A percentile compares a stretch with the other conserved stretches of the same genome.
These are phyloP conservation scores for Mycosarcoma maydis DNA, from an alignment of 1,284 basidiomycete species.

Conservation along the genomic window DNA sequence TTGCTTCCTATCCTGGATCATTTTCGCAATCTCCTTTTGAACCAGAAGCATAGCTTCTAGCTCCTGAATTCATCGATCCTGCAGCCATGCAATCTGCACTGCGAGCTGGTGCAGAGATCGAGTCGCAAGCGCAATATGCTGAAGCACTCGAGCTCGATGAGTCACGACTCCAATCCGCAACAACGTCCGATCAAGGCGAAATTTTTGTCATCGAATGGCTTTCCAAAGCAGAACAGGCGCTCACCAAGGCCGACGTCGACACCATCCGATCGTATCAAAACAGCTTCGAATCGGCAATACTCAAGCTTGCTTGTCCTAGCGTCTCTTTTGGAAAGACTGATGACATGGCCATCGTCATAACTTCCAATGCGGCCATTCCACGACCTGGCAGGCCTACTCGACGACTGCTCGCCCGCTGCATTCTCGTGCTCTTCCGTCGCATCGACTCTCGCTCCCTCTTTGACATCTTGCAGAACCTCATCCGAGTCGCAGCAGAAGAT, in stretches of 20 bases:
- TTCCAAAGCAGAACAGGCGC: slow-evolving; percentile 74
- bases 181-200: slow-evolving; percentile 79
- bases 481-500: slow-evolving; percentile 50
- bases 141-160: slow-evolving; percentile 45
- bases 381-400: slow-evolving; percentile 84
- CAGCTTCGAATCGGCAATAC: slow-evolving; percentile 73
- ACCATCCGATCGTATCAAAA: slow-evolving; percentile 74
- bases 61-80: no score
- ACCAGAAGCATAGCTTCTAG: no score
- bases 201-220: slow-evolving; percentile 85
- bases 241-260: slow-evolving; percentile 68
- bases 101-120: background rate
- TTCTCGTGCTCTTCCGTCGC: slow-evolving; percentile 79
- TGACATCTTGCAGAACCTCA: slow-evolving; percentile 75
- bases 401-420: slow-evolving; percentile 80
- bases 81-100: slow-evolving; percentile 15
- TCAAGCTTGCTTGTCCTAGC: slow-evolving; percentile 72
- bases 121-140: slow-evolving; percentile 24
- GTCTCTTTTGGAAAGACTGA: slow-evolving; percentile 32
- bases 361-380: slow-evolving; percentile 38
- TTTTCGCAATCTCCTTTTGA: background rate
- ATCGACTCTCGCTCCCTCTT: slow-evolving; percentile 83
- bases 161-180: slow-evolving; percentile 50
- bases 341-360: slow-evolving; percentile 17
- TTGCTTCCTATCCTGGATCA: background rate